These are phyloP conservation scores for Scortechinia acanthostroma DNA, from an alignment of 2,329 filamentous ascomycete species.

Conservation along the genomic window DNA sequence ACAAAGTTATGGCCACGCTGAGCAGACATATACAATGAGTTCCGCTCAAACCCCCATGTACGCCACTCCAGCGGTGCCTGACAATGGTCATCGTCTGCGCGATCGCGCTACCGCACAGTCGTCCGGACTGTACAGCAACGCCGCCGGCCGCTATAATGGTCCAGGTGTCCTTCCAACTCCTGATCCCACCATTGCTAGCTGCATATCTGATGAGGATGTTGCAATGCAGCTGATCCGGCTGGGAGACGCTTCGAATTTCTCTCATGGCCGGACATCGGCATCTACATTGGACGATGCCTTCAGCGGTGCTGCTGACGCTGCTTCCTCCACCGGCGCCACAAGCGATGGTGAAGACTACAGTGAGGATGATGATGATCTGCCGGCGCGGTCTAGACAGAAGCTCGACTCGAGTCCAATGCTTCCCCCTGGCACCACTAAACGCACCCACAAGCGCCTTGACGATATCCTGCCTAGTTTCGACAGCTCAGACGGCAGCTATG, in stretches of 20 bases:
- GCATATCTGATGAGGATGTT: constrained; percentile 93
- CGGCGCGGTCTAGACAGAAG: constrained; percentile 48
- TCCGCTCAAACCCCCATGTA: constrained; percentile 30
- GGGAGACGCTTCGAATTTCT: constrained; percentile 87
- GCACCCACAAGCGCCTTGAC: constrained; percentile 35
- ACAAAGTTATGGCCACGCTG: constrained; percentile 54
- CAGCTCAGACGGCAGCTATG: constrained; percentile 43
- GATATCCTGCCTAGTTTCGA: constrained; percentile 47
- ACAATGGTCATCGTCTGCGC: constrained; percentile 49
- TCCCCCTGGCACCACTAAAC: constrained; percentile 23
- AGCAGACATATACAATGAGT: constrained; percentile 6
- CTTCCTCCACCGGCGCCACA: constrained; percentile 78
- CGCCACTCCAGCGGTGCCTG: constrained; percentile 52
- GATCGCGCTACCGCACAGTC: background rate
- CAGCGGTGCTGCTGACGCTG: constrained; percentile 78
- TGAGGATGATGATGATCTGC: constrained; percentile 48
- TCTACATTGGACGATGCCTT: constrained; percentile 91
- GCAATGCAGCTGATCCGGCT: constrained; percentile 94
- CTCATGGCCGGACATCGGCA: constrained; percentile 83
- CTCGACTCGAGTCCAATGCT: constrained; percentile 26
- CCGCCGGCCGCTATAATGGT: constrained; percentile 40
- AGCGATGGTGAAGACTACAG: constrained; percentile 69
- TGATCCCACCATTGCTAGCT: constrained; percentile 93
- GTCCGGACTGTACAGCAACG: constrained; percentile 31
- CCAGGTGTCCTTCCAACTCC: constrained; percentile 73